Base-by-base conservation (phyloP, 129 eudicot species). In the Tagetes patula region DNA sequence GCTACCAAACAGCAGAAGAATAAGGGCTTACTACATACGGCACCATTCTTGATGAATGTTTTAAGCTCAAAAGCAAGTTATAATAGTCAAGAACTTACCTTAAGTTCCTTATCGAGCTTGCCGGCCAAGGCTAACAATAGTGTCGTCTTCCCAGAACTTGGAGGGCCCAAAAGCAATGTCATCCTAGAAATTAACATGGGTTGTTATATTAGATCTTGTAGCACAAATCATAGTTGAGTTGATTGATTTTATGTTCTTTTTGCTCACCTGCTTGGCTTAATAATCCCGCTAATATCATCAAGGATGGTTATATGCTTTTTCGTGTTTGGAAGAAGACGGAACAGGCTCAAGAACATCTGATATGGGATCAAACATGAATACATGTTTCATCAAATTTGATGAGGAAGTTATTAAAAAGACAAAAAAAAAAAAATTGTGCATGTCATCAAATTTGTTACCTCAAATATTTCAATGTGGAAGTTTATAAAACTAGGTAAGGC, bases 161-260 rank as follows among this genome's bases (percentile, higher is more conserved):
- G 97, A 81, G 97, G 97, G 32, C 97, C 95, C 72, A 90, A 74
- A 70, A 90, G 91, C 77, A 90, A 81, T 63, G 97, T 91, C 96
- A 91, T 82, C 73, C 97, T 91, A 74, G 66, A 75, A 71, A 73
- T 68, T 13, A n/a, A 10, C 65, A 59, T 32, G 42, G 36, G n/a
- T 55, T 55, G 13, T 6, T 3, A 67, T n/a, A 65, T 69, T 52
- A 59, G 42, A 60, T 20, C 46, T 60, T 9, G 27, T 69, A 7
- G 59, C 52, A 1, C 8, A 42, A 56, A 55, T n/a, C n/a, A 31
- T 31, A 45, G 39, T 33, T 73, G 13, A 34, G 48, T 36, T 74
- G 47, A 6, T 14, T 59, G 46, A 36, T 62, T 53, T 52, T 1
- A 11, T 74, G 62, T 55, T 61, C 3, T 43, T 75, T 39, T 62